Evolutionary conservation across 495 filamentous ascomycete genomes (phyloP).

Genomic region (Annulohypoxylon bovei): DNA sequence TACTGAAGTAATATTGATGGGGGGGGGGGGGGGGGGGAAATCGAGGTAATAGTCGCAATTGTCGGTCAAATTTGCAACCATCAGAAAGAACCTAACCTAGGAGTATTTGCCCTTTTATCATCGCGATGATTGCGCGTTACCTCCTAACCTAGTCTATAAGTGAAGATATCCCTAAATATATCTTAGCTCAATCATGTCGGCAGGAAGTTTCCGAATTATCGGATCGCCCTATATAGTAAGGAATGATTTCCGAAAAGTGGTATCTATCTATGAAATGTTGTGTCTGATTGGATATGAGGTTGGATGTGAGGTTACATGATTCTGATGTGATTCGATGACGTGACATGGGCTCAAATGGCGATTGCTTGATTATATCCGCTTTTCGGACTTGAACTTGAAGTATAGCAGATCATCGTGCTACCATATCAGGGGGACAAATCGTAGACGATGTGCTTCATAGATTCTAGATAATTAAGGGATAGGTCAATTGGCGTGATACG

Average conservation of each 20-base stretch:
- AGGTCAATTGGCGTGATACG: neutral
- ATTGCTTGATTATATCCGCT: neutral
- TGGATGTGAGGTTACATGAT: neutral
- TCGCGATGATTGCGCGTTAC: neutral
- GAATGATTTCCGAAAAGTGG: slow-evolving; percentile 4
- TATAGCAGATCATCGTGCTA: neutral
- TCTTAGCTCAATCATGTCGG: neutral
- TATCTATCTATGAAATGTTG: neutral
- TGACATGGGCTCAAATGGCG: slow-evolving; percentile 4
- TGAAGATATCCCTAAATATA: neutral
- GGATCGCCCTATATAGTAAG: neutral
- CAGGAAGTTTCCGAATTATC: neutral
- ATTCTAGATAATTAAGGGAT: neutral
- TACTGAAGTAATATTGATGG: too few relatives aligned
- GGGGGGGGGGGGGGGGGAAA: too few relatives aligned
- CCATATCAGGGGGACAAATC: neutral
- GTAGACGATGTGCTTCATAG: neutral
- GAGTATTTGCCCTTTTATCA: neutral
- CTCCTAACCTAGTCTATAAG: neutral
- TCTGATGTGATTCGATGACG: slow-evolving; percentile 15
- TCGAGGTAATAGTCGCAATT: too few relatives aligned
- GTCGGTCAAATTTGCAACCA: neutral
- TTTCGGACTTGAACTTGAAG: neutral
- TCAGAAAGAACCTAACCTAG: neutral
- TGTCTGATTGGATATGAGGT: slow-evolving; percentile 2